Conservation (phyloP, 2,329 filamentous ascomycete species). For the Biscogniauxia marginata region DNA sequence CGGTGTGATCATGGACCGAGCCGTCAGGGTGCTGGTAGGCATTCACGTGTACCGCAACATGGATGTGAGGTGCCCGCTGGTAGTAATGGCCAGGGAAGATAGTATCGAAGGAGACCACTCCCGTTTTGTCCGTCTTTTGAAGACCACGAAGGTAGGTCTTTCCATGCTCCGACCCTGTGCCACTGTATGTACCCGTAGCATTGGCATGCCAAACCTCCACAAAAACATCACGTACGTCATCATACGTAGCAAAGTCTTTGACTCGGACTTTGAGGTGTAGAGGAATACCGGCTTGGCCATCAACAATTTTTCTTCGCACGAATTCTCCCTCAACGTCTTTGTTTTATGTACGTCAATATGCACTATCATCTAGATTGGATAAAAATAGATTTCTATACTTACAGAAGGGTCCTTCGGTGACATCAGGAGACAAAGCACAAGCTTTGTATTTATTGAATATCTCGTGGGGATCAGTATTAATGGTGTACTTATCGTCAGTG, state of each 20-base stretch:
- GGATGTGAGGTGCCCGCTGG: constrained; percentile 11
- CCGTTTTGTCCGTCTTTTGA: constrained; percentile 8
- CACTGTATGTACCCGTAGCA: constrained; percentile 10
- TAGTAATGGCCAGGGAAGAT: constrained; percentile 14
- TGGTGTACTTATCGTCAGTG: background rate
- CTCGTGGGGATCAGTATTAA: constrained; percentile 1
- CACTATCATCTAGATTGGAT: no score
- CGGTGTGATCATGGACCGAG: constrained; percentile 1
- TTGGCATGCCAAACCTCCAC: constrained; percentile 15
- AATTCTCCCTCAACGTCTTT: constrained; percentile 13
- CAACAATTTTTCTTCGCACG: constrained; percentile 7
- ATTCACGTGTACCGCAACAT: constrained; percentile 8
- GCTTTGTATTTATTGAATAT: constrained; percentile 1
- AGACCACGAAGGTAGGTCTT: constrained; percentile 13
- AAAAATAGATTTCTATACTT: no score
- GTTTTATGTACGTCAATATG: no score
- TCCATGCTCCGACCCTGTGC: background rate
- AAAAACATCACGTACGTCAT: background rate
- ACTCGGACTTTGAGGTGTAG: constrained; percentile 9
- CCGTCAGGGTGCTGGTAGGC: background rate
- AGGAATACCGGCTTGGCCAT: constrained; percentile 5
- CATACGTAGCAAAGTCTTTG: constrained; percentile 10
- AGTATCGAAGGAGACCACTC: constrained; percentile 10
- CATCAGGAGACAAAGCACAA: constrained; percentile 19
- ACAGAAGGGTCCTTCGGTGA: constrained; percentile 12